Percentiles rank a stretch among this genome's conserved stretches.
These are phyloP conservation scores for Vanrija pseudolonga DNA, from an alignment of 1,284 basidiomycete genomes.

Conservation along the genomic window DNA sequence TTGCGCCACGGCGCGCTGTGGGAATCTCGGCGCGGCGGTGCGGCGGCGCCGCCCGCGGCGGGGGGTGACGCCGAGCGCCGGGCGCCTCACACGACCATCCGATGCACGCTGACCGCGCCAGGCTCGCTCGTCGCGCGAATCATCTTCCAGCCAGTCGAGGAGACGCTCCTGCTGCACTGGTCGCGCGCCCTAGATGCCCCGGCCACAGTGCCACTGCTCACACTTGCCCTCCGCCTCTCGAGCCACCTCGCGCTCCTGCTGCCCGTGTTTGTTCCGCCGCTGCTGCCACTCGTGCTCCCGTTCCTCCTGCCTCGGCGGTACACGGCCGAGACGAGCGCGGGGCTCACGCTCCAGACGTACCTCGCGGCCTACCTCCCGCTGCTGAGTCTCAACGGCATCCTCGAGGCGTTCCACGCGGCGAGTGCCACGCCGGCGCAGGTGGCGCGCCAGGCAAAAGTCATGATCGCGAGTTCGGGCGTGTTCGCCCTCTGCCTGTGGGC, in stretches of 20 bases:
- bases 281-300: slow-evolving; percentile 64
- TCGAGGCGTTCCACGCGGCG: slow-evolving; percentile 84
- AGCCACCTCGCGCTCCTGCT: slow-evolving; percentile 66
- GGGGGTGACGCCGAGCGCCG: too few relatives aligned
- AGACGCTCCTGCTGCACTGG: slow-evolving; percentile 81
- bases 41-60: too few relatives aligned
- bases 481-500: slow-evolving; percentile 27
- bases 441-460: slow-evolving; percentile 33
- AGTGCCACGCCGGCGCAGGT: slow-evolving; percentile 54
- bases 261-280: slow-evolving; percentile 67
- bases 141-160: slow-evolving; percentile 88
- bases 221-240: slow-evolving; percentile 65
- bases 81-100: too few relatives aligned
- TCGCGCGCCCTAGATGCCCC: slow-evolving; percentile 54
- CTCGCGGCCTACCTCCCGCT: slow-evolving; percentile 75
- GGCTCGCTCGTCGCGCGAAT: slow-evolving; percentile 87
- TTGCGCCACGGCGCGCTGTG: too few relatives aligned
- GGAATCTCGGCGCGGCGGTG: too few relatives aligned
- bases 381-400: slow-evolving; percentile 78
- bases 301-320: slow-evolving; percentile 70
- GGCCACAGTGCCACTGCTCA: slow-evolving; percentile 36
- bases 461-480: slow-evolving; percentile 30
- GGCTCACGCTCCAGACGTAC: slow-evolving; percentile 70
- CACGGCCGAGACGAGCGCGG: slow-evolving; percentile 64
- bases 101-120: too few relatives aligned